Conservation (phyloP, 345 rosid genomes). For the Clausena lansium region DNA sequence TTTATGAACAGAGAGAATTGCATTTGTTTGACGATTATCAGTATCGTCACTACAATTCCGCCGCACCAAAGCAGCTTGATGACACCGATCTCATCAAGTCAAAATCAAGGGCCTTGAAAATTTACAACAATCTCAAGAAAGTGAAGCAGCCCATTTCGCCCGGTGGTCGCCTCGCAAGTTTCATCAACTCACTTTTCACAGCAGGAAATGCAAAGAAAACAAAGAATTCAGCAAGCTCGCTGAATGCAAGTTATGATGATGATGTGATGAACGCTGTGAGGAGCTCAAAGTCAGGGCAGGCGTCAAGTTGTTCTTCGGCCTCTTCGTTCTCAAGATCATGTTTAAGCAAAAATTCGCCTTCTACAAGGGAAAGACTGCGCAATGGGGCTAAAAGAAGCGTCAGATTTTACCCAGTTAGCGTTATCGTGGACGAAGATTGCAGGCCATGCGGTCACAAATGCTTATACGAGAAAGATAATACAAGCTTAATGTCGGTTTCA, state of each 20-base stretch:
- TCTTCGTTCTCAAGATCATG: conserved; percentile 87
- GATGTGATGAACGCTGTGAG: conserved; percentile 8
- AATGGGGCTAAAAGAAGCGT: conserved; percentile 65
- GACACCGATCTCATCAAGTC: conserved; percentile 36
- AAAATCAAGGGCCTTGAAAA: conserved; percentile 60
- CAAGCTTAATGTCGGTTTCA: conserved; percentile 31
- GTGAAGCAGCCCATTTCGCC: conserved; percentile 91
- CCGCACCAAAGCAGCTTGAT: conserved; percentile 33
- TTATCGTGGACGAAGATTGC: conserved; percentile 58
- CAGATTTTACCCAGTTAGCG: conserved; percentile 65
- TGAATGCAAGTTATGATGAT: conserved; percentile 26
- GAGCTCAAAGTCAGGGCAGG: conserved; percentile 42
- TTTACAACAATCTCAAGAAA: conserved; percentile 57
- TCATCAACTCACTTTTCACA: conserved; percentile 70
- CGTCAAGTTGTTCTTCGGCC: conserved; percentile 68
- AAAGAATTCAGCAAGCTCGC: conserved; percentile 31
- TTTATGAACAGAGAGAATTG: conserved; percentile 45
- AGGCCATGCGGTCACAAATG: conserved; percentile 51
- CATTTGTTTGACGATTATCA: conserved; percentile 26
- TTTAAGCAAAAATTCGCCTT: conserved; percentile 59
- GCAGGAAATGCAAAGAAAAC: conserved; percentile 45
- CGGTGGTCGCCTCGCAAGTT: conserved; percentile 56
- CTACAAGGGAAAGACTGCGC: conserved; percentile 46
- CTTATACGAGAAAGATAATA: conserved; percentile 19
- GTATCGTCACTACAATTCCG: conserved; percentile 23